Base-by-base conservation (phyloP, 768 basidiomycete genomes). In the Fistulinella prunicolor region DNA sequence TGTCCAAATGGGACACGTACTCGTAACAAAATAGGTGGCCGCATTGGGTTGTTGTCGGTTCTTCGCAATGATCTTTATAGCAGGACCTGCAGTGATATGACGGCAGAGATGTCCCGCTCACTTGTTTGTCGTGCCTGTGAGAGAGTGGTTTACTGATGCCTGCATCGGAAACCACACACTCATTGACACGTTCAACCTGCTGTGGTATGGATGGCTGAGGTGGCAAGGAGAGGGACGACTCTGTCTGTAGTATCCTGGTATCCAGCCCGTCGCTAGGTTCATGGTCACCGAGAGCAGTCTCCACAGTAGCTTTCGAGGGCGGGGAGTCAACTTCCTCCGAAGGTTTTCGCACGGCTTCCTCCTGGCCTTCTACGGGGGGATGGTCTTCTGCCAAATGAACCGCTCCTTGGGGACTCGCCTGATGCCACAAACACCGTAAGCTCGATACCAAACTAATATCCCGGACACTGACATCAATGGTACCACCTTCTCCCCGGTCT, bases 1-100 rank as follows among this genome's bases (percentile, higher is more conserved):
- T n/a, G 19, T 32, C 21, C 19, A 32, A 43, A n/a, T n/a, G 14
- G 26, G 13, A 39, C 41, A 55, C 62, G 53, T 48, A 68, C 77
- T 50, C 58, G 49, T 80, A 71, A 55, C 82, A 84, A 54, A 84
- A 84, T 23, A 84, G 64, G 51, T 84, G 82, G 9, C 82, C 82
- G 57, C 82, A 84, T 68, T 78, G 77, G 4, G 78, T 81, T 26
- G 77, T 80, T 21, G 80, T 82, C 34, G 77, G 75, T 51, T 79
- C 74, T 21, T 74, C 70, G 54, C 78, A 80, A 23, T 73, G 67
- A 46, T 80, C 73, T 24, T 60, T 64, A 21, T 72, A 67, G 55
- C 81, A 83, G 1, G 70, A 63, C 42, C 82, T 72, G 48, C 79
- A 83, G 49, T 81, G 76, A 32, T 67, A 67, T 9, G 60, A 64